Conservation (phyloP, 306 rosid species). For the Castanospermum australe region DNA sequence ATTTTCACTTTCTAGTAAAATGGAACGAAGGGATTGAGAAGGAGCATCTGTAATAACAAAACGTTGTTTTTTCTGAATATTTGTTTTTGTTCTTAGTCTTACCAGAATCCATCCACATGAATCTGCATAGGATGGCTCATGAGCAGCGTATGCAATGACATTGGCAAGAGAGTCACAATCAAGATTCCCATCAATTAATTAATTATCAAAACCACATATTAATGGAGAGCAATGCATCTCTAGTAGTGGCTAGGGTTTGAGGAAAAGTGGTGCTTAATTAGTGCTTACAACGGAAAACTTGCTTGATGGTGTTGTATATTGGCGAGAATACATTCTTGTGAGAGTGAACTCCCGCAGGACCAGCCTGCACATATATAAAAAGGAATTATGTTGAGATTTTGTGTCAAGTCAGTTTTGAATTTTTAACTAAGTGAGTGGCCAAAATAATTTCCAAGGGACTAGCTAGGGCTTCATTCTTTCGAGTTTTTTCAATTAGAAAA, state of each 20-base stretch:
- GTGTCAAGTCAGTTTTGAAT: background rate
- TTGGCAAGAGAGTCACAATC: background rate
- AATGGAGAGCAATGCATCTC: background rate
- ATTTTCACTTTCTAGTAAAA: background rate
- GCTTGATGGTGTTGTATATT: background rate
- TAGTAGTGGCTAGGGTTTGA: background rate
- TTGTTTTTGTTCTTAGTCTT: background rate
- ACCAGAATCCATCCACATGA: constrained; percentile 5
- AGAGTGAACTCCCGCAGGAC: background rate
- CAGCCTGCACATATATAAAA: background rate
- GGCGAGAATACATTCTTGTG: background rate
- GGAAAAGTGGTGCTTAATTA: background rate
- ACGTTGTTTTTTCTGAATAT: background rate
- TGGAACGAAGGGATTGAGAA: background rate
- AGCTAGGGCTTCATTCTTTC: background rate
- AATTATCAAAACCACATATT: background rate
- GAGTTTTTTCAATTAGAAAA: background rate
- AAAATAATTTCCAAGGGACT: background rate
- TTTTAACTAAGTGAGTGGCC: background rate
- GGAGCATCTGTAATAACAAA: background rate
- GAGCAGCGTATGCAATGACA: constrained; percentile 12
- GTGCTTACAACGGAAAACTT: constrained; percentile 18
- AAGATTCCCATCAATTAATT: background rate
- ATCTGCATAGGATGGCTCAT: background rate
- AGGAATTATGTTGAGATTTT: background rate